Evolutionary conservation across 371 early-diverging fungal species (phyloP), one percentile per base, ranked within the genome.

Genomic region (Gilbertella persicaria): DNA sequence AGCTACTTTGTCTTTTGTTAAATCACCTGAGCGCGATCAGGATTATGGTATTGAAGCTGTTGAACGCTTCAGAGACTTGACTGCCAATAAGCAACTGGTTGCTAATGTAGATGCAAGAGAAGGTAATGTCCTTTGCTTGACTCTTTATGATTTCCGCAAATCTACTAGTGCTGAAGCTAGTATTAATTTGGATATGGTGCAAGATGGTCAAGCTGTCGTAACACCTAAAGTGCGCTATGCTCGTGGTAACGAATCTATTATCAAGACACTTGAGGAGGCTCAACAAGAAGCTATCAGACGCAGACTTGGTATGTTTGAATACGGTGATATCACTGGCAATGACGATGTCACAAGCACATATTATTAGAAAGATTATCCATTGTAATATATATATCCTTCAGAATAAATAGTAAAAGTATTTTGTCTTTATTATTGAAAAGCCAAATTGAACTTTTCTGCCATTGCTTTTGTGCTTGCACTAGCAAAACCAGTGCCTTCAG

Each of bases 401-500:
- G 28, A 39, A 24, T 40, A 41, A 29, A 20, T 16, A 35, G n/a
- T n/a, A n/a, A n/a, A n/a, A n/a, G n/a, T n/a, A n/a, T n/a, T n/a
- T n/a, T n/a, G n/a, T n/a, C 12, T 21, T 30, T 44, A 30, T 66
- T 87, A 86, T 63, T 90, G 90, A 28, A 94, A 90, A 3, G 93
- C 90, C n/a, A 89, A 75, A 50, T 75, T 89, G 53, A 85, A 87
- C 56, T 82, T 90, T 28, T 74, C 75, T 8, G 84, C 88, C 28
- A 89, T 80, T 35, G 88, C 91, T 47, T 82, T 74, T 10, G 88
- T 91, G 25, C 92, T 93, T 10, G 85, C 88, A 17, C 86, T 81
- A 12, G 89, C 79, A 71, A 88, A 95, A 9, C 93, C 95, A 4
- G 95, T 91, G 25, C 96, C 96, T 59, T 97, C 97, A 1, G 84